phyloP scores from a whole-genome alignment of 768 basidiomycete species.

The Phylloporus arenicola region DNA sequence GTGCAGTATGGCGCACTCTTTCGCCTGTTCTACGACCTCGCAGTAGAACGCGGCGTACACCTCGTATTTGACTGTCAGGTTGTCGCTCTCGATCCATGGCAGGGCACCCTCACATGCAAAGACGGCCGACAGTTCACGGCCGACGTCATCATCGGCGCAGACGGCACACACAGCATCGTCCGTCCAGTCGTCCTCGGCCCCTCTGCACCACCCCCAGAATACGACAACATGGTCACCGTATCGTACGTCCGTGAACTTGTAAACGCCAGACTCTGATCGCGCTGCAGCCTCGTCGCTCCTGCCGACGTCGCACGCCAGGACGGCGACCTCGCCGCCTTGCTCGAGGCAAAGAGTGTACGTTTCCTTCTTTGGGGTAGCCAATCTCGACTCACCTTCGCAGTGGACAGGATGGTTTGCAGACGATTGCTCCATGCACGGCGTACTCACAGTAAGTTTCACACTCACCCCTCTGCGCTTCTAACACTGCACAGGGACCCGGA shows the following conservation, averaged over 20 bases:
- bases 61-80: constrained; percentile 40
- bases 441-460: constrained; percentile 14
- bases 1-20: constrained; percentile 50
- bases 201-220: constrained; percentile 2
- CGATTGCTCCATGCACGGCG: constrained; percentile 15
- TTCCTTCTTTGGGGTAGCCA: not conserved
- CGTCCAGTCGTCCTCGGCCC: constrained; percentile 29
- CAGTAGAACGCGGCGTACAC: constrained; percentile 40
- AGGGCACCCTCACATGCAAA: constrained; percentile 28
- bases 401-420: constrained; percentile 22
- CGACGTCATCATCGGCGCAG: constrained; percentile 57
- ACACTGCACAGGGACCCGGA: constrained; percentile 7
- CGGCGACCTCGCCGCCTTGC: constrained; percentile 10
- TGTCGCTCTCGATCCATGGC: constrained; percentile 30
- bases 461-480: not conserved
- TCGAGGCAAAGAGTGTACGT: constrained; percentile 13
- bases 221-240: constrained; percentile 13
- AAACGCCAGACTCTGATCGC: not conserved
- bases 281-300: constrained; percentile 14
- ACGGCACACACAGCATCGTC: constrained; percentile 47
- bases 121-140: constrained; percentile 40
- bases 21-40: constrained; percentile 42
- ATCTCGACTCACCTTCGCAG: constrained; percentile 3
- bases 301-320: constrained; percentile 14
- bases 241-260: constrained; percentile 2